These are phyloP conservation scores for Ophiobolus disseminans DNA, from an alignment of 2,329 filamentous ascomycete species.

Conservation along the genomic window DNA sequence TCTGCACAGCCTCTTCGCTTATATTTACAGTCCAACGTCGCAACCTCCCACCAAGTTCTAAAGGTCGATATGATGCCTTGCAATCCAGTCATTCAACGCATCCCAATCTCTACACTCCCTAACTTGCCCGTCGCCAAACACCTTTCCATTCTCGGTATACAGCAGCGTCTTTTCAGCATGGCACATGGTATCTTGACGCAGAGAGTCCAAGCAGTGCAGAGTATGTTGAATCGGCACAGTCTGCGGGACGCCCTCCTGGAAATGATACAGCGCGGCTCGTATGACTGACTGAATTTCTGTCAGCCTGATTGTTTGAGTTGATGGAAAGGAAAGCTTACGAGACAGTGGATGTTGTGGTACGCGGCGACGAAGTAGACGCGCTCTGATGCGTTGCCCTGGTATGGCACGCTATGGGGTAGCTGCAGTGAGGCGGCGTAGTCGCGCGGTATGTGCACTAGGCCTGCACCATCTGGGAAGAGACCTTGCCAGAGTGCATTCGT, in stretches of 20 bases:
- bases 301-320: too few species aligned
- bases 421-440: too few species aligned
- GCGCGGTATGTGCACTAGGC: too few species aligned
- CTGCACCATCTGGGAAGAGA: not conserved
- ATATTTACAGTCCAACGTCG: too few species aligned
- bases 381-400: not conserved
- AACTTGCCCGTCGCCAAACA: not conserved
- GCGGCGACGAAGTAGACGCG: too few species aligned
- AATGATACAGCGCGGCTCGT: too few species aligned
- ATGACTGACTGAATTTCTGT: too few species aligned
- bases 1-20: constrained; percentile 4
- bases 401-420: not conserved
- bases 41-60: too few species aligned
- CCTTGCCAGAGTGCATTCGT: not conserved
- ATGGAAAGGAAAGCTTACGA: too few species aligned
- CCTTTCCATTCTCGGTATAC: constrained; percentile 1
- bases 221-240: not conserved
- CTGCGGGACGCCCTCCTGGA: not conserved
- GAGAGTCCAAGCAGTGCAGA: not conserved
- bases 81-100: not conserved
- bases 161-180: not conserved
- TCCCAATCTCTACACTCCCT: not conserved
- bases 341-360: too few species aligned
- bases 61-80: not conserved
- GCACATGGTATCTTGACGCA: constrained; percentile 1